Evolutionary conservation across 345 rosid species (phyloP).

Genomic region (Streptanthus diversifolius): DNA sequence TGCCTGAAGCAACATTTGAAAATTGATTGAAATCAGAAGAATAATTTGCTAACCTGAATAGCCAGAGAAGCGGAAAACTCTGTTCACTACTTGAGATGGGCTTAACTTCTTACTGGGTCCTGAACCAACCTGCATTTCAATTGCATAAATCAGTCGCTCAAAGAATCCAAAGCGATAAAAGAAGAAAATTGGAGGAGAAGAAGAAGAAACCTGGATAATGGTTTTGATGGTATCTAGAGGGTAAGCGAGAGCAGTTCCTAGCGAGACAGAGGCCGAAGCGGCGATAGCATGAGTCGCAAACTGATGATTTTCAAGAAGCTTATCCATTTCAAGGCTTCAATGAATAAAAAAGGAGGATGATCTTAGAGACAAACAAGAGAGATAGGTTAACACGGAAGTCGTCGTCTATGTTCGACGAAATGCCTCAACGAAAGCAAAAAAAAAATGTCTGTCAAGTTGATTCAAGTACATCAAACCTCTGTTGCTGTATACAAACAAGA

Average conservation of each 20-base stretch:
- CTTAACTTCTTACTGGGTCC: slow-evolving; percentile 53
- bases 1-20: background rate
- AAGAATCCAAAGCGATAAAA: background rate
- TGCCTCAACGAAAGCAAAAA: slow-evolving; percentile 6
- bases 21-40: background rate
- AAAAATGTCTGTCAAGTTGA: background rate
- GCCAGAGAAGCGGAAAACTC: slow-evolving; percentile 62
- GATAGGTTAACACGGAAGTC: background rate
- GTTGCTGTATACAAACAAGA: background rate
- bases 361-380: background rate
- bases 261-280: slow-evolving; percentile 62
- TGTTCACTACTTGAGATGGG: slow-evolving; percentile 46
- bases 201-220: slow-evolving; percentile 61
- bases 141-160: background rate
- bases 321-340: slow-evolving; percentile 27
- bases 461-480: background rate
- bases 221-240: slow-evolving; percentile 87
- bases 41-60: slow-evolving; percentile 27
- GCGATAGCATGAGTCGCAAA: slow-evolving; percentile 77
- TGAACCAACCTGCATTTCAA: slow-evolving; percentile 68
- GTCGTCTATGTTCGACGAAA: slow-evolving; percentile 32
- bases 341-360: background rate
- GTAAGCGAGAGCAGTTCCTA: slow-evolving; percentile 66
- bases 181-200: background rate
- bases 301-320: slow-evolving; percentile 57